Conservation (phyloP, 306 rosid species). For the Prinsepia uniflora region DNA sequence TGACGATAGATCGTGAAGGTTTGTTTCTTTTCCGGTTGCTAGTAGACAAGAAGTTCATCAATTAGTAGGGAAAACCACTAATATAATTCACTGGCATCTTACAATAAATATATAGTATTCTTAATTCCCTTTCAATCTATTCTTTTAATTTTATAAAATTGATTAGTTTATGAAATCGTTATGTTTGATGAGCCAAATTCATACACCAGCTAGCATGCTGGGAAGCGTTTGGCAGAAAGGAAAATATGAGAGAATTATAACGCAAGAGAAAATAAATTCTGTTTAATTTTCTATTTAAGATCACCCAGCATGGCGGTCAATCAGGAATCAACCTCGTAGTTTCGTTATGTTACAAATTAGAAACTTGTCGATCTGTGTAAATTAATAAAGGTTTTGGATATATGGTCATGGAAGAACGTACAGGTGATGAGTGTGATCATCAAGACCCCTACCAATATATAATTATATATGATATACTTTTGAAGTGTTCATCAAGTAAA, state of each 20-base stretch:
- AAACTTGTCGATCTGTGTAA: slow-evolving; percentile 20
- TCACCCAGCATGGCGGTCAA: slow-evolving; percentile 7
- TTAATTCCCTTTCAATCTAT: not conserved
- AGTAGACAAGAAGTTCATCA: slow-evolving; percentile 3
- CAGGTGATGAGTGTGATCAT: slow-evolving; percentile 39
- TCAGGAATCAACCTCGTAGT: slow-evolving; percentile 11
- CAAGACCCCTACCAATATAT: slow-evolving; percentile 27
- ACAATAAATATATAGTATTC: not conserved
- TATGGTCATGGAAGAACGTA: slow-evolving; percentile 23
- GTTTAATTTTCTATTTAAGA: too few species aligned
- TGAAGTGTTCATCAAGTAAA: slow-evolving; percentile 61
- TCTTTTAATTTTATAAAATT: too few species aligned
- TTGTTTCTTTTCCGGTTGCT: slow-evolving; percentile 1
- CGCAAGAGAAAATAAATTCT: not conserved
- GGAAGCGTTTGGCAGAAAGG: not conserved
- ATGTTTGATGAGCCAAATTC: too few species aligned
- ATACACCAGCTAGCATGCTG: too few species aligned
- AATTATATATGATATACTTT: slow-evolving; percentile 4
- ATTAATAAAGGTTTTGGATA: slow-evolving; percentile 18
- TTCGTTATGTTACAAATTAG: not conserved
- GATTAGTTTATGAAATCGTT: too few species aligned
- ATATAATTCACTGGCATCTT: not conserved
- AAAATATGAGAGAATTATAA: not conserved
- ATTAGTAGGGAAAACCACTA: not conserved
- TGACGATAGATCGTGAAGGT: slow-evolving; percentile 10